These are phyloP conservation scores for Wickerhamiella allomyrinae DNA, from an alignment of 805 yeast species.

Conservation along the genomic window DNA sequence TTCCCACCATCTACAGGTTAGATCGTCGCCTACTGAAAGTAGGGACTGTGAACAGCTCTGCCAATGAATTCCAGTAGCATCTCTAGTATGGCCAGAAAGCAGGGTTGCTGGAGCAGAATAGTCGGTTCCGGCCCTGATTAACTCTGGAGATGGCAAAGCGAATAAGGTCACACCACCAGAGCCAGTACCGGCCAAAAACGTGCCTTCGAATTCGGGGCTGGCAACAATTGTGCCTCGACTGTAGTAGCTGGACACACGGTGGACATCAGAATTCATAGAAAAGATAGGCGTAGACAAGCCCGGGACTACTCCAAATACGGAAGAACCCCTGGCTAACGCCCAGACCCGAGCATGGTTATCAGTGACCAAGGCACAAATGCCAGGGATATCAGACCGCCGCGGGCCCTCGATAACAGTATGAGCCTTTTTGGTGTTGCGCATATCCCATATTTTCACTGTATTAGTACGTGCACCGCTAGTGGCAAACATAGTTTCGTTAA, in stretches of 20 bases:
- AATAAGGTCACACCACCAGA: constrained; percentile 8
- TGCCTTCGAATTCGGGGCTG: constrained; percentile 6
- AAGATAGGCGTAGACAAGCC: constrained; percentile 1
- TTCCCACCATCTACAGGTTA: constrained; percentile 8
- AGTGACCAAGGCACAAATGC: constrained; percentile 12
- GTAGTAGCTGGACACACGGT: constrained; percentile 13
- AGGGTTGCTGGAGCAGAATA: constrained; percentile 2
- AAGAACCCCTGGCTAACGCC: constrained; percentile 13
- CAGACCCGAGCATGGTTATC: constrained; percentile 14
- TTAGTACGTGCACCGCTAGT: constrained; percentile 13
- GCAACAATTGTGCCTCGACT: constrained; percentile 11
- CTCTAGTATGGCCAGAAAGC: constrained; percentile 9
- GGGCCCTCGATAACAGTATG: constrained; percentile 2
- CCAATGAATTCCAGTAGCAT: constrained; percentile 8
- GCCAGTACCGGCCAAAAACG: constrained; percentile 15
- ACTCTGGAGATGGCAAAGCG: constrained; percentile 7
- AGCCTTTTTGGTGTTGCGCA: constrained; percentile 11
- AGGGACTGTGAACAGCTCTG: constrained; percentile 7
- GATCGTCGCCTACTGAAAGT: constrained; percentile 10
- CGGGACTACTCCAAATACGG: constrained; percentile 5
- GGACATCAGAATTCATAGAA: constrained; percentile 4
- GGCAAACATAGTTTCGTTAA: constrained; percentile 10
- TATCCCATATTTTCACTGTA: constrained; percentile 20
- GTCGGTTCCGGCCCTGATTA: background rate
- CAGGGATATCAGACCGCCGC: constrained; percentile 5